Evolutionary conservation across 371 early-diverging fungal species (phyloP), one percentile per base, ranked within the genome.

Genomic region (Mortierella sp.): DNA sequence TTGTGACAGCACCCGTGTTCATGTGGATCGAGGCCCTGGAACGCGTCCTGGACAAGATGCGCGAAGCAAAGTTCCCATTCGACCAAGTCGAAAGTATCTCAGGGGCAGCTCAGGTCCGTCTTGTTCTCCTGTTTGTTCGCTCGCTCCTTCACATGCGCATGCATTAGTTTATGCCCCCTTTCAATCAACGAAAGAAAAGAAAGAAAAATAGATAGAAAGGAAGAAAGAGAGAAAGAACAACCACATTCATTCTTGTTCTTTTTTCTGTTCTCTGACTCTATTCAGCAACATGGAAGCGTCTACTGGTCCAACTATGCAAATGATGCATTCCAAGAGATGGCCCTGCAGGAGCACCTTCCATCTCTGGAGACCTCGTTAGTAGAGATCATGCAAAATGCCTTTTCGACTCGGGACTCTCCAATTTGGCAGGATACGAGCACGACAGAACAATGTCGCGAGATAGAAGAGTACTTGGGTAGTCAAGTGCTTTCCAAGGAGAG

Each of bases 361-460:
- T 21, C n/a, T 14, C 37, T 5, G 21, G 12, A 16, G 2, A 26
- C 48, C 18, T 48, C 87, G 0, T 79, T 94, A 7, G 52, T 19
- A 14, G 84, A 81, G 2, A 92, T 93, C 62, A 77, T 94, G 25
- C 55, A 68, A 37, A 61, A 83, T 37, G 90, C 87, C 0, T 94
- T 95, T 79, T 71, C 93, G 1, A 66, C 91, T 28, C 18, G 47
- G 15, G 76, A 89, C 44, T 93, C 93, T 2, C 95, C 95, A 3
- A 94, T 92, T 64, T 95, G 95, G 95, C 92, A 92, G 79, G 95
- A 95, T 63, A 87, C 92, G 11, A 94, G 93, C 70, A 94, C 95
- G 2, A 70, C 81, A 0, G 53, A 75, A 44, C 88, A 94, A 67
- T 95, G 95, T 60, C 77, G 79, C 11, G 71, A 81, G 4, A 80